phyloP scores from a whole-genome alignment of 331 rosid genomes.

The Quercus lobata region DNA sequence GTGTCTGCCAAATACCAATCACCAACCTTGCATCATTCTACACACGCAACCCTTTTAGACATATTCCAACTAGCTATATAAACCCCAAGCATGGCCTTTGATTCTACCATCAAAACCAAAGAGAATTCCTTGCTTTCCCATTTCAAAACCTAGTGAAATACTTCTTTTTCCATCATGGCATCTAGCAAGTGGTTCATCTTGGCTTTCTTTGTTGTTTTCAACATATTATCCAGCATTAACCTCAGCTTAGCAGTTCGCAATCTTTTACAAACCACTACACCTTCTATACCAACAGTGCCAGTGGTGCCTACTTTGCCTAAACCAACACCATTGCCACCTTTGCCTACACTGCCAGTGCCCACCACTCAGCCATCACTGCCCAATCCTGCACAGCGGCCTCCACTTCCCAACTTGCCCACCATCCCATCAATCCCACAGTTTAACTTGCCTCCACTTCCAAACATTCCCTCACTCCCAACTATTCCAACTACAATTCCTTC shows the following conservation, averaged over 20 bases:
- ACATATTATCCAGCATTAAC: neutral
- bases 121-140: neutral
- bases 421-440: constrained; percentile 4
- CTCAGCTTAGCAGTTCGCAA: neutral
- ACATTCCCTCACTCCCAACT: constrained; percentile 8
- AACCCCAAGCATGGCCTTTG: neutral
- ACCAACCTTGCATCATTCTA: neutral
- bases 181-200: neutral
- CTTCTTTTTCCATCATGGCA: neutral
- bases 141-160: neutral
- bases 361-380: constrained; percentile 7
- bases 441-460: constrained; percentile 15
- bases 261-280: constrained; percentile 11
- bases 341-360: neutral
- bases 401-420: neutral
- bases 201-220: neutral
- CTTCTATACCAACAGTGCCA: constrained; percentile 1
- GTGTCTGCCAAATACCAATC: neutral
- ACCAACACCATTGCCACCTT: too few species aligned
- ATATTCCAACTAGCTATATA: neutral
- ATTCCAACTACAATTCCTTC: constrained; percentile 7
- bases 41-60: neutral
- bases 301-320: too few species aligned
- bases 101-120: neutral
- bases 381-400: constrained; percentile 18